Evolutionary conservation across 768 basidiomycete species (phyloP), one percentile per base, ranked within the genome.

Genomic region (Xerocomellus amylosporus): DNA sequence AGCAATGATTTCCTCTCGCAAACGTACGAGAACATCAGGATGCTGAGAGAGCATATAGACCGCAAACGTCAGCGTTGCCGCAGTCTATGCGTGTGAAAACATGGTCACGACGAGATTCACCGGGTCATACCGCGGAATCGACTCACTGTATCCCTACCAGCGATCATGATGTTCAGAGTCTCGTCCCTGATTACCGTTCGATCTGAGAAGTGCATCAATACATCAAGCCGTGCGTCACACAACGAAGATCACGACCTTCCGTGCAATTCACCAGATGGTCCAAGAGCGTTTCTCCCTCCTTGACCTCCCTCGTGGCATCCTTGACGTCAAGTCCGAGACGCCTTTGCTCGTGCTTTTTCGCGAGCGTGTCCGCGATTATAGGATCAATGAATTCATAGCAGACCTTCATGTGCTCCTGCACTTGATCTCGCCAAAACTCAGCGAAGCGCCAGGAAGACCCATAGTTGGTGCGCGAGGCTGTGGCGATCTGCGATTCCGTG

Each of bases 201-300:
- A 56, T 69, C 69, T 71, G 36, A 36, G 19, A 39, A 44, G 12
- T n/a, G 5, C 26, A 42, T 60, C 40, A 47, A 24, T 40, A 54
- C 51, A 37, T 39, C 15, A 15, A 19, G 12, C 33, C 17, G 12
- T 15, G 30, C 8, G 24, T 4, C 6, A 5, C 33, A 46, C 13
- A 22, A 13, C 12, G 20, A 41, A 57, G 15, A 37, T 55, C 70
- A 47, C 30, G 22, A 82, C 82, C 80, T 61, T 83, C 73, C 2
- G 81, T 84, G 36, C 74, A 75, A 34, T 76, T 74, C n/a, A 82
- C 75, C 56, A 85, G 60, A 66, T 83, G 79, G 49, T 80, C 79
- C 59, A 83, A 63, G 22, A 83, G 64, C 1, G 73, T 80, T 51
- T 75, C 75, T 2, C 71, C 73, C 45, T 80, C 79, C 55, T 62